Evolutionary conservation across 129 eudicot species (phyloP).

Genomic region (Cynara cardunculus): DNA sequence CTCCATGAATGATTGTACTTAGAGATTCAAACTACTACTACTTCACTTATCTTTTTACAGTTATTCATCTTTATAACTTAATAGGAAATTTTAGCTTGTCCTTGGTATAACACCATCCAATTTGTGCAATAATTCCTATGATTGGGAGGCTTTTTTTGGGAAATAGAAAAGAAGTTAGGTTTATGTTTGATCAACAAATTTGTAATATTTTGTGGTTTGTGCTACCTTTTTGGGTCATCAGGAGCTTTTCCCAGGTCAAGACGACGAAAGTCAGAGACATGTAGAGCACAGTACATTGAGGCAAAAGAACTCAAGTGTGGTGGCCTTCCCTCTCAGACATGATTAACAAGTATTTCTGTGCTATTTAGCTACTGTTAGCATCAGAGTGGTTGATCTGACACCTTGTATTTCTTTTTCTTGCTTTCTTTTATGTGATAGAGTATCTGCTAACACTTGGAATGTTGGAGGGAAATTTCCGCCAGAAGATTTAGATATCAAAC

Average conservation of each 20-base stretch:
- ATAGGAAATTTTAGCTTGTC: not conserved
- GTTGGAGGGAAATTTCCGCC: constrained; percentile 85
- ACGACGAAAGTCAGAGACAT: constrained; percentile 91
- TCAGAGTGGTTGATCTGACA: not conserved
- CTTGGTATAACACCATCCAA: not conserved
- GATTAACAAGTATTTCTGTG: not conserved
- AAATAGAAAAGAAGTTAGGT: not conserved
- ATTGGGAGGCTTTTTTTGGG: not conserved
- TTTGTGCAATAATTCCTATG: not conserved
- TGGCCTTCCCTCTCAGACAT: constrained; percentile 10
- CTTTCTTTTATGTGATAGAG: constrained; percentile 35
- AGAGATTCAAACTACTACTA: not conserved
- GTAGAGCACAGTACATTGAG: constrained; percentile 86
- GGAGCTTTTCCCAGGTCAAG: constrained; percentile 69
- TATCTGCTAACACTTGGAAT: constrained; percentile 91
- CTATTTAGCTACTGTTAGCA: constrained; percentile 3
- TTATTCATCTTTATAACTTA: not conserved
- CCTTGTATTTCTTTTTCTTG: not conserved
- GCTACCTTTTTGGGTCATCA: constrained; percentile 21
- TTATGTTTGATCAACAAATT: not conserved
- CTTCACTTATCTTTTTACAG: not conserved
- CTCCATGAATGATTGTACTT: not conserved
- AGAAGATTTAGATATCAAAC: constrained; percentile 67
- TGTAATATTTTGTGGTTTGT: not conserved
- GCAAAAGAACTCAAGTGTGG: constrained; percentile 65